Evolutionary conservation across 495 filamentous ascomycete species (phyloP), one percentile per base, ranked within the genome.

Genomic region (Letharia columbiana): DNA sequence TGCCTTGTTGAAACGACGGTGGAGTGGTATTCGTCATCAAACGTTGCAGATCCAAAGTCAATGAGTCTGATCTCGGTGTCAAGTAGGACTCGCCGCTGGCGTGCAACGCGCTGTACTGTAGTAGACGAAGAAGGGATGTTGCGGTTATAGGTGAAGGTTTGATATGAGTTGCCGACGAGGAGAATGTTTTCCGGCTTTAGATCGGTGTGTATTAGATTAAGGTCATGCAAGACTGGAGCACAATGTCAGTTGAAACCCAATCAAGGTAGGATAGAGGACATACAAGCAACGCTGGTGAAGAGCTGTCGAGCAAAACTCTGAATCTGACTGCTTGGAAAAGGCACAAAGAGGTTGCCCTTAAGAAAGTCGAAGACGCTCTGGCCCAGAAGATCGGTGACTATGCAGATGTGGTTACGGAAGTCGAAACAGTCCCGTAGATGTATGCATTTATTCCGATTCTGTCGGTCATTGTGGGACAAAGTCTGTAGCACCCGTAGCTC

Each of bases 331-430:
- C 94, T 97, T n/a, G 94, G 94, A 75, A 98, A 98, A 3, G 94
- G 94, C 35, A 95, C 91, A 75, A 98, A 98, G 58, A 81, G 80
- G 74, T 98, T 98, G 70, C 86, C 86, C 79, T 98, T 98, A 56
- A 98, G 80, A 72, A 98, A 98, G 79, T 98, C 94, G 75, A 98
- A 98, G 28, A 98, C 94, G 73, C 93, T 97, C 71, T 96, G 92
- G 33, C 94, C 94, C 33, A 97, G 82, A 28, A 98, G 80, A 75
- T 97, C 94, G 74, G 95, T 98, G 70, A 98, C 94, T 71, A 98
- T 98, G 81, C 94, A 98, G 71, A 98, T 98, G 74, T 98, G 94
- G 61, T 94, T 94, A 31, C 93, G 86, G 80, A 89, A 98, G 74
- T 98, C 94, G 78, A 98, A 98, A 77, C 92, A 97, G 72, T 98